Evolutionary conservation across 805 yeast genomes (phyloP).

Genomic region (Pichia exigua): DNA sequence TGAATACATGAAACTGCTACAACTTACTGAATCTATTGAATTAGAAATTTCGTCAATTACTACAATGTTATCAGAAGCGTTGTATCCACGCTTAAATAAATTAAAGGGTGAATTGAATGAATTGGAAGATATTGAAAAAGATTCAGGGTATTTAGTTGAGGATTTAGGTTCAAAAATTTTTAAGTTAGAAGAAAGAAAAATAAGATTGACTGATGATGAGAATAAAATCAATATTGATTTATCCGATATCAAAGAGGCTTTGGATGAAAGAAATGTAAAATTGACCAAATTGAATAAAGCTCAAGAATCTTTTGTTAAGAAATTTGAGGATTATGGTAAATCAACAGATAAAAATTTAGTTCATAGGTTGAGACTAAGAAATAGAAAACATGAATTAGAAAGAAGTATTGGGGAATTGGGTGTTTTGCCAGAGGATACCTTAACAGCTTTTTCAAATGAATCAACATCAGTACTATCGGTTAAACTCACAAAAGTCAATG

Average conservation of each 20-base stretch:
- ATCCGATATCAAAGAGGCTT: slow-evolving; percentile 23
- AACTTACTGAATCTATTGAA: slow-evolving; percentile 37
- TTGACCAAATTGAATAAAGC: slow-evolving; percentile 46
- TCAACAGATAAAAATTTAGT: slow-evolving; percentile 57
- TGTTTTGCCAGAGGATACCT: slow-evolving; percentile 82
- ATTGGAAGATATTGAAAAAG: slow-evolving; percentile 12
- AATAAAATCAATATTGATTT: slow-evolving; percentile 34
- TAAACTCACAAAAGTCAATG: slow-evolving; percentile 46
- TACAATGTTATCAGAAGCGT: slow-evolving; percentile 45
- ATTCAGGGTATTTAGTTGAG: neutral
- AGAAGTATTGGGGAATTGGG: slow-evolving; percentile 75
- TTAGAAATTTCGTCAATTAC: slow-evolving; percentile 38
- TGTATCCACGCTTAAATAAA: slow-evolving; percentile 4
- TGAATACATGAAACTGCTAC: slow-evolving; percentile 34
- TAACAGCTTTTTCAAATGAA: slow-evolving; percentile 37
- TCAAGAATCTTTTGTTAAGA: slow-evolving; percentile 45
- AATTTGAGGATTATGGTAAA: slow-evolving; percentile 55
- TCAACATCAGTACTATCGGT: slow-evolving; percentile 45
- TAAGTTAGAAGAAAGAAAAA: slow-evolving; percentile 20
- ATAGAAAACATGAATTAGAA: slow-evolving; percentile 64
- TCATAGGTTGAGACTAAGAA: slow-evolving; percentile 48
- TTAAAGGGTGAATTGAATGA: slow-evolving; percentile 17
- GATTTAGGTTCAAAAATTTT: slow-evolving; percentile 7
- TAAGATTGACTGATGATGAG: slow-evolving; percentile 23
- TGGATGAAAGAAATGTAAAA: slow-evolving; percentile 29